A percentile compares a stretch with the other conserved stretches of the same genome.
Evolutionary conservation across 1,139 yeast genomes (phyloP).

Genomic region (Magnusiomyces fungicola): DNA sequence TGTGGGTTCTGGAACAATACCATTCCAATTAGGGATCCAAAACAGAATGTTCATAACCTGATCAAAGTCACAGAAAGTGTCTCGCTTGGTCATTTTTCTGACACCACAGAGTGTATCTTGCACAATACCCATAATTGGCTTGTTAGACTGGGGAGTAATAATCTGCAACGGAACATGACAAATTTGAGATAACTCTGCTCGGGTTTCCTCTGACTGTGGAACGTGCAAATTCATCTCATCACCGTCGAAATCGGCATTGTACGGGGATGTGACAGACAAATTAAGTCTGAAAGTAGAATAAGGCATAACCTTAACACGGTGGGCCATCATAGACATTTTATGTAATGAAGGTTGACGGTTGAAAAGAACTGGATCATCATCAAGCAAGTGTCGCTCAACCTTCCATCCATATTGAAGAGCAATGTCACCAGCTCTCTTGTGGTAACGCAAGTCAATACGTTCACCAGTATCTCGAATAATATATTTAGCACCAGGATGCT

Average conservation of each 20-base stretch:
- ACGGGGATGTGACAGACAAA: conserved; percentile 94
- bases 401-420: conserved; percentile 98
- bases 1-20: conserved; percentile 96
- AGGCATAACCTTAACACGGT: conserved; percentile 97
- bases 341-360: conserved; percentile 99
- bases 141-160: conserved; percentile 96
- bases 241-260: conserved; percentile 99
- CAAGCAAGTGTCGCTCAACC: conserved; percentile 97
- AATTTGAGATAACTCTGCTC: conserved; percentile 90
- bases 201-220: conserved; percentile 96
- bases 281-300: conserved; percentile 95
- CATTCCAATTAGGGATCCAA: conserved; percentile 99
- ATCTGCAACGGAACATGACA: conserved; percentile 97
- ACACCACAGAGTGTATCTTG: conserved; percentile 98
- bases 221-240: conserved; percentile 99
- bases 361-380: conserved; percentile 93
- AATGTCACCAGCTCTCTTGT: conserved; percentile 96
- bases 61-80: conserved; percentile 78
- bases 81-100: conserved; percentile 90
- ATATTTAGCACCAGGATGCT: conserved; percentile 98
- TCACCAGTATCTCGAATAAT: conserved; percentile 98
- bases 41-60: conserved; percentile 94
- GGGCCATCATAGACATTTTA: conserved; percentile 99
- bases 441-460: conserved; percentile 92
- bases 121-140: conserved; percentile 99